A percentile compares a stretch with the other conserved stretches of the same genome.
phyloP scores from a whole-genome alignment of 257 asterid species.

The Haberlea rhodopensis region DNA sequence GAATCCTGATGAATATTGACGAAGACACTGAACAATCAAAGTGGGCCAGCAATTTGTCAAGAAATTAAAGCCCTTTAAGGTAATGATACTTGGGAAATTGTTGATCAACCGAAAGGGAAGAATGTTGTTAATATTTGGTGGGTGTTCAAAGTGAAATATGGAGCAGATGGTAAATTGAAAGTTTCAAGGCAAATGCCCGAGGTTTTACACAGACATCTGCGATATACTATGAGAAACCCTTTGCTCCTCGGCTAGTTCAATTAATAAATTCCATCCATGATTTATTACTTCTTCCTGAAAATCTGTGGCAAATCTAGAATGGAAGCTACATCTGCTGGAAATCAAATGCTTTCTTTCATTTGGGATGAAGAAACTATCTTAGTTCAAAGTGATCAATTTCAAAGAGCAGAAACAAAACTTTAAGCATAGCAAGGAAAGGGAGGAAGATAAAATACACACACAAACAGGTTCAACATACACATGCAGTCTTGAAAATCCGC shows the following conservation, averaged over 20 bases:
- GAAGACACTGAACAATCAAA: background rate
- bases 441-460: background rate
- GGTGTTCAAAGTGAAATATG: background rate
- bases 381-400: background rate
- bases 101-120: background rate
- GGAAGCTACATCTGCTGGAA: background rate
- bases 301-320: background rate
- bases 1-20: background rate
- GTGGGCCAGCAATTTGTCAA: background rate
- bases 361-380: background rate
- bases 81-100: background rate
- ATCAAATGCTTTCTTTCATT: constrained; percentile 13
- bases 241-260: background rate
- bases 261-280: background rate
- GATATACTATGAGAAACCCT: background rate
- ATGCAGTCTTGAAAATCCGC: background rate
- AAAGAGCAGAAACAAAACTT: background rate
- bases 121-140: background rate
- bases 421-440: background rate
- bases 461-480: constrained; percentile 6
- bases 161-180: background rate
- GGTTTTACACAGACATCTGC: background rate
- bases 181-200: background rate
- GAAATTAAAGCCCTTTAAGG: background rate
- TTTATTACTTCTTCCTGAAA: no score